Evolutionary conservation across 2,329 filamentous ascomycete species (phyloP), one percentile per base, ranked within the genome.

Genomic region (Colletotrichum sp.): DNA sequence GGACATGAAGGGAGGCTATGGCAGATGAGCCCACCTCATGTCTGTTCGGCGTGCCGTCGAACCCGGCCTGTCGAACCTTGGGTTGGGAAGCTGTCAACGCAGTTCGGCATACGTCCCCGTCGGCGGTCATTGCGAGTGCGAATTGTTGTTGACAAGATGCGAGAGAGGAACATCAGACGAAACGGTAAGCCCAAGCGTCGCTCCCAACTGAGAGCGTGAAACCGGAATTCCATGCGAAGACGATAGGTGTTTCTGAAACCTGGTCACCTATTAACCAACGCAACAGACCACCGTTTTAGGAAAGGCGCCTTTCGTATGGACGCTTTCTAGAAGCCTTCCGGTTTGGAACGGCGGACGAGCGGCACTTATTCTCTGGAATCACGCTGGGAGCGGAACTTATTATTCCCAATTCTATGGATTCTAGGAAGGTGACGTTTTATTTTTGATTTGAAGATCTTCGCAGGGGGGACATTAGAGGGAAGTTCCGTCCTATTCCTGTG

Each of bases 151-250:
- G 59, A 32, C 49, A 65, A 74, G 32, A 32, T 52, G 59, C 21
- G 70, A 52, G 30, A 18, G 34, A 32, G 12, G 6, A 18, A 60
- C 34, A 73, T 74, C 64, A 76, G 74, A 76, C 74, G 70, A 76
- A 76, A 76, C 74, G 65, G 49, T 12, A 21, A 52, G 70, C 59
- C 74, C 32, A 63, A 74, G 74, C 70, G 64, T 65, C 34, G 34
- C 34, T 64, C 36, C 55, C 28, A 59, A 64, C 32, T 49, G 34
- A 63, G 59, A 28, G 44, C 39, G 70, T 76, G 74, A 76, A 76
- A 76, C 74, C 74, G 74, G 74, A 76, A 76, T 67, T 69, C 74
- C 21, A 76, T 76, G 74, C 70, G 74, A 76, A 73, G 70, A 73
- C 74, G 30, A 65, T 32, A 34, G 59, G 64, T 36, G 64, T 76